Percentiles rank a stretch among this genome's conserved stretches.
phyloP scores from a whole-genome alignment of 495 filamentous ascomycete genomes.

The Penicillium argentinense region DNA sequence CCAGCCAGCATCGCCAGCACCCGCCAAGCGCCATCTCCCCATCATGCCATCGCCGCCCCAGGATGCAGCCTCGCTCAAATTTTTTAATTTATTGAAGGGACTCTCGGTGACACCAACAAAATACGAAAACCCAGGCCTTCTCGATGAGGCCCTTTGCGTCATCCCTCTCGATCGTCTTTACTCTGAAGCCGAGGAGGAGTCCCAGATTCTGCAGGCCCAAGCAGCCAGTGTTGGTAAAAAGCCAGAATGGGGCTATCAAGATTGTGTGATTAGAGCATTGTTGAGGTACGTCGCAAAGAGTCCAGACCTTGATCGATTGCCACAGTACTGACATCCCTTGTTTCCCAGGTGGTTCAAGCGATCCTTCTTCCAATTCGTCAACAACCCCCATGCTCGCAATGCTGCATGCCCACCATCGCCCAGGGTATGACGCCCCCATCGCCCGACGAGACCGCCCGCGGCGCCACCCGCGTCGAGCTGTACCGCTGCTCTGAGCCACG shows the following conservation, averaged over 20 bases:
- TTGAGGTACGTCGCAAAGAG: slow-evolving; percentile 55
- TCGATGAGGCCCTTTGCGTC: slow-evolving; percentile 85
- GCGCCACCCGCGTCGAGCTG: slow-evolving; percentile 82
- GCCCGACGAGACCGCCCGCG: slow-evolving; percentile 83
- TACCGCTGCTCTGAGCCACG: slow-evolving; percentile 74
- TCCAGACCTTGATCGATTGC: slow-evolving; percentile 5
- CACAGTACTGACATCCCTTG: slow-evolving; percentile 22
- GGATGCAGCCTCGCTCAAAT: slow-evolving; percentile 73
- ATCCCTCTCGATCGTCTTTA: slow-evolving; percentile 94
- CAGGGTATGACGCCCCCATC: slow-evolving; percentile 80
- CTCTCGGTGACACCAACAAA: slow-evolving; percentile 82
- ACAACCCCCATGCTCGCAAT: slow-evolving; percentile 87
- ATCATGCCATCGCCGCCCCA: slow-evolving; percentile 77
- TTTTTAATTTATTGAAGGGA: slow-evolving; percentile 77
- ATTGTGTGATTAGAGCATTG: slow-evolving; percentile 90
- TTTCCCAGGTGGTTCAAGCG: slow-evolving; percentile 85
- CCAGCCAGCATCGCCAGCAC: slow-evolving; percentile 41
- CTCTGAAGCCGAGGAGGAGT: slow-evolving; percentile 89
- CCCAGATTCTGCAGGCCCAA: slow-evolving; percentile 79
- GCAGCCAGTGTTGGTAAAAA: slow-evolving; percentile 81
- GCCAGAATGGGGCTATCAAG: slow-evolving; percentile 96
- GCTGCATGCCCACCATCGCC: slow-evolving; percentile 77
- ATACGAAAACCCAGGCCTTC: slow-evolving; percentile 94
- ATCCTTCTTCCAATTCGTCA: slow-evolving; percentile 93
- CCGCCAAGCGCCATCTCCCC: slow-evolving; percentile 66